A percentile compares a stretch with the other conserved stretches of the same genome.
These are phyloP conservation scores for Fusarium neocosmosporiellum DNA, from an alignment of 2,329 filamentous ascomycete species.

Conservation along the genomic window DNA sequence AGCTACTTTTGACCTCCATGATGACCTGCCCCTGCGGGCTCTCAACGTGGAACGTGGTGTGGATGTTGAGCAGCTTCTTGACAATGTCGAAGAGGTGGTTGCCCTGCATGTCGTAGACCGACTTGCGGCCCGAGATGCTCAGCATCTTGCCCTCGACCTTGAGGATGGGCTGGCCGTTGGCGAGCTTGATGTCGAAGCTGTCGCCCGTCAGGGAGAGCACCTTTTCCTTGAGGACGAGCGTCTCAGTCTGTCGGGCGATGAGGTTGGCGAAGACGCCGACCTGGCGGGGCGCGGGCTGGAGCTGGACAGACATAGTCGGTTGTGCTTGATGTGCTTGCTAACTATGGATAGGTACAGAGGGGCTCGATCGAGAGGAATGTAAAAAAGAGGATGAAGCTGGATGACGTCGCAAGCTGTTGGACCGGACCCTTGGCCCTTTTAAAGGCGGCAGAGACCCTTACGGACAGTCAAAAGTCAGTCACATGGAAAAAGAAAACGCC, in stretches of 20 bases:
- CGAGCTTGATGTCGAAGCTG: constrained; percentile 70
- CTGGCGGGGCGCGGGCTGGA: constrained; percentile 46
- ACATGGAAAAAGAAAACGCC: background rate
- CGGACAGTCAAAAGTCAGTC: background rate
- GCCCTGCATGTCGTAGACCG: constrained; percentile 63
- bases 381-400: background rate
- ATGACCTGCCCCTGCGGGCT: constrained; percentile 58
- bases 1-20: constrained; percentile 66
- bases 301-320: constrained; percentile 25
- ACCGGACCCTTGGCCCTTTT: background rate
- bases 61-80: constrained; percentile 63
- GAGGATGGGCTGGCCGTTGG: constrained; percentile 64
- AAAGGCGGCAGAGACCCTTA: background rate
- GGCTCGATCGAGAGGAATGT: background rate
- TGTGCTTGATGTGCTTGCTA: background rate
- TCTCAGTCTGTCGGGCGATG: constrained; percentile 55
- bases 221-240: constrained; percentile 70
- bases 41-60: constrained; percentile 63
- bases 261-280: constrained; percentile 55
- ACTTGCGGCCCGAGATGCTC: constrained; percentile 65
- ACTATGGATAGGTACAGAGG: background rate
- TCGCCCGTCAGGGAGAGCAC: constrained; percentile 71
- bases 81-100: constrained; percentile 68
- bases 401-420: background rate
- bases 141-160: constrained; percentile 67